Percentiles rank a stretch among this genome's conserved stretches.
These are phyloP conservation scores for Aurifilum marmelostoma DNA, from an alignment of 2,329 filamentous ascomycete genomes.

Conservation along the genomic window DNA sequence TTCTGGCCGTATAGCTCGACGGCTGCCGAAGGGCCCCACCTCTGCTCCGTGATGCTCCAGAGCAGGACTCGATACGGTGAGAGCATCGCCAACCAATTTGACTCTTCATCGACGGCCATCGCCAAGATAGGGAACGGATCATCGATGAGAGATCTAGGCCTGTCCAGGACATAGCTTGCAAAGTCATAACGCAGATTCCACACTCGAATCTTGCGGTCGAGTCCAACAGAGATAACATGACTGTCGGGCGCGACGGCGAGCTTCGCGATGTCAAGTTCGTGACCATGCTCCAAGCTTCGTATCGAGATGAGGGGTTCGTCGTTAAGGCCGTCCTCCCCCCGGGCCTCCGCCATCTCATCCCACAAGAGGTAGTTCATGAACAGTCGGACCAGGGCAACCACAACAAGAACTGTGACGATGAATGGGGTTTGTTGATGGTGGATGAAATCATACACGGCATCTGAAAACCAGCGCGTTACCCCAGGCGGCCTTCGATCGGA, in stretches of 20 bases:
- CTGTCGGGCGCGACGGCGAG: constrained; percentile 65
- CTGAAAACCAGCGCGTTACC: constrained; percentile 53
- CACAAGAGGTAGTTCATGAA: constrained; percentile 76
- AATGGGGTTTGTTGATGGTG: constrained; percentile 63
- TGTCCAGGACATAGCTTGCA: constrained; percentile 47
- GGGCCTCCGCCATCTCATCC: constrained; percentile 58
- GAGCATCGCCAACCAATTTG: constrained; percentile 68
- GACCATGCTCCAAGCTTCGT: constrained; percentile 63
- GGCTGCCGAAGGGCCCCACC: constrained; percentile 58
- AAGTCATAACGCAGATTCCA: constrained; percentile 61
- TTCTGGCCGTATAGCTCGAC: constrained; percentile 62
- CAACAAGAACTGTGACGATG: constrained; percentile 63
- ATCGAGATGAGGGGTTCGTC: constrained; percentile 60
- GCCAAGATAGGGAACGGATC: constrained; percentile 64
- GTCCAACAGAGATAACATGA: constrained; percentile 68
- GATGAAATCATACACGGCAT: constrained; percentile 69
- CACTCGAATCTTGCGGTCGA: constrained; percentile 70
- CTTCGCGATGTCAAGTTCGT: constrained; percentile 70
- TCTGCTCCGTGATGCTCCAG: constrained; percentile 63
- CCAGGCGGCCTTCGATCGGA: constrained; percentile 65
- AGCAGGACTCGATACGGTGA: constrained; percentile 61
- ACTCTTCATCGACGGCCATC: constrained; percentile 66
- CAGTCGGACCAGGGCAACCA: constrained; percentile 67
- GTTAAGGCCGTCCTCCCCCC: constrained; percentile 50
- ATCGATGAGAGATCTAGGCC: constrained; percentile 40